Conservation (phyloP, 2,329 filamentous ascomycete genomes). For the Simplicillium aogashimaense region DNA sequence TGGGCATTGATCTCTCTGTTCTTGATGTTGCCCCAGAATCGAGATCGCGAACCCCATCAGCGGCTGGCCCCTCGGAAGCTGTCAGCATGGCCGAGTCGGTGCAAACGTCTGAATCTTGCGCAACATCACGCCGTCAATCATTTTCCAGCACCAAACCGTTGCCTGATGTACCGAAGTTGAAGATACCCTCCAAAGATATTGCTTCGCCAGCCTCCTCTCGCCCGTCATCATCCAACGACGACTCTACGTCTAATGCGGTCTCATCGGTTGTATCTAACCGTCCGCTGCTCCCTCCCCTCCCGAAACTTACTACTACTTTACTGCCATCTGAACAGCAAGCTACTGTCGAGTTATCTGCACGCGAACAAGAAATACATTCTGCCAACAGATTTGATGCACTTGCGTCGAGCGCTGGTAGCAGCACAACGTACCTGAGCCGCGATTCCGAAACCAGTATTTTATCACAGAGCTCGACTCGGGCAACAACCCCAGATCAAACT, state of each 20-base stretch:
- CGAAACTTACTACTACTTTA: slow-evolving; percentile 43
- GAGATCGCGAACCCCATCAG: slow-evolving; percentile 19
- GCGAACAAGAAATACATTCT: slow-evolving; percentile 39
- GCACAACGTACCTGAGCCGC: slow-evolving; percentile 67
- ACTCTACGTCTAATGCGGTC: slow-evolving; percentile 28
- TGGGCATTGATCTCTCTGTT: slow-evolving; percentile 47
- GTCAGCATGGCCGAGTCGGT: slow-evolving; percentile 28
- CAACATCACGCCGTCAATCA: slow-evolving; percentile 25
- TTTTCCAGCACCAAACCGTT: slow-evolving; percentile 56
- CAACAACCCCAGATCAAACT: slow-evolving; percentile 69
- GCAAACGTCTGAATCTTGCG: slow-evolving; percentile 24
- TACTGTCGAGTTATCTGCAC: slow-evolving; percentile 32
- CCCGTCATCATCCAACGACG: slow-evolving; percentile 31
- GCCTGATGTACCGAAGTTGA: slow-evolving; percentile 51
- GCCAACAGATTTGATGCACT: slow-evolving; percentile 55
- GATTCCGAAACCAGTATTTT: slow-evolving; percentile 73
- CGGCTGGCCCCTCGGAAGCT: slow-evolving; percentile 24
- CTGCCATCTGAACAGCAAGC: slow-evolving; percentile 37
- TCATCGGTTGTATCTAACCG: slow-evolving; percentile 39
- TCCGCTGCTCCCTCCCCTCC: slow-evolving; percentile 43
- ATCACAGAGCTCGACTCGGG: slow-evolving; percentile 76
- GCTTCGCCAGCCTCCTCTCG: slow-evolving; percentile 28
- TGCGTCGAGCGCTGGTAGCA: slow-evolving; percentile 67
- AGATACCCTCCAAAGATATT: slow-evolving; percentile 24
- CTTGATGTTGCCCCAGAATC: slow-evolving; percentile 32